phyloP scores from a whole-genome alignment of 2,329 filamentous ascomycete genomes.

The Hypoxylon sp. region DNA sequence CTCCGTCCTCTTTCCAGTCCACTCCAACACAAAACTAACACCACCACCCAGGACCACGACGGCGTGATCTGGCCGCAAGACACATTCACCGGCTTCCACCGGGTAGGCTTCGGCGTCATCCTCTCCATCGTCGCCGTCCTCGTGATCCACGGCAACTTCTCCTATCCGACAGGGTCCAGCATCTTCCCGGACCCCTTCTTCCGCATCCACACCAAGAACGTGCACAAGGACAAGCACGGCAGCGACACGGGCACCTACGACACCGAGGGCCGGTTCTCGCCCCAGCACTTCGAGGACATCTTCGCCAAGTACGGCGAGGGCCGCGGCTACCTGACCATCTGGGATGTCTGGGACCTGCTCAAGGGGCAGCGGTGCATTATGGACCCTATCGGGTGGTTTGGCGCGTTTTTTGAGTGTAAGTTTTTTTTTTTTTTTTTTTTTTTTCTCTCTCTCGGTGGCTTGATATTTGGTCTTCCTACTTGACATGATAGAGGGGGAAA shows the following conservation, averaged over 20 bases:
- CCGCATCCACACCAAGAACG: conserved; percentile 45
- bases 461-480: too few species aligned
- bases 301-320: conserved; percentile 56
- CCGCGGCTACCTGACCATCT: conserved; percentile 50
- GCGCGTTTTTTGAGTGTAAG: conserved; percentile 45
- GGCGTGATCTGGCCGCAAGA: conserved; percentile 62
- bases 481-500: not conserved
- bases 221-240: conserved; percentile 51
- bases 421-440: conserved; percentile 5
- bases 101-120: conserved; percentile 54
- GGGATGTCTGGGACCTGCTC: conserved; percentile 49
- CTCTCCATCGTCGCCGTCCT: conserved; percentile 54
- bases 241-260: conserved; percentile 58
- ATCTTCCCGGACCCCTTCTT: conserved; percentile 55
- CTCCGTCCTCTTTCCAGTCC: too few species aligned
- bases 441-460: too few species aligned
- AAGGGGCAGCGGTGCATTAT: conserved; percentile 52
- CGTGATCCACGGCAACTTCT: conserved; percentile 59
- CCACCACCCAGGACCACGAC: conserved; percentile 51
- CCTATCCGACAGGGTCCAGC: conserved; percentile 55
- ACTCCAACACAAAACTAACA: not conserved
- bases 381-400: conserved; percentile 53
- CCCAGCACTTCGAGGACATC: conserved; percentile 60
- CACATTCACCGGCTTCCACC: conserved; percentile 57
- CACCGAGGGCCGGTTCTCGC: conserved; percentile 57